These are phyloP conservation scores for Aotearoamyces nothofagi DNA, from an alignment of 2,329 filamentous ascomycete species.

Conservation along the genomic window DNA sequence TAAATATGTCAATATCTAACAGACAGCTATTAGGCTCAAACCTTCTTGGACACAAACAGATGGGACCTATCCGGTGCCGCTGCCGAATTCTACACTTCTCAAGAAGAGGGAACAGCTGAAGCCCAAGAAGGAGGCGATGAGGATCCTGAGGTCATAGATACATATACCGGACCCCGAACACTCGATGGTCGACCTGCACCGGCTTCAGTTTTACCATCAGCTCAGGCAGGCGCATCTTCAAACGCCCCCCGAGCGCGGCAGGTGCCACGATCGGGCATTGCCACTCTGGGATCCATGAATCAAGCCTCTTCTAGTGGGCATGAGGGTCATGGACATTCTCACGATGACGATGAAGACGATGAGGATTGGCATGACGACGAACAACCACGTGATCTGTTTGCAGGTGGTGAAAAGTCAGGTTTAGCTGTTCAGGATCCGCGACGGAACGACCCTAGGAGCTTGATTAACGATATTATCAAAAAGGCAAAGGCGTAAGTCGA, in stretches of 20 bases:
- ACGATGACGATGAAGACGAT: conserved; percentile 46
- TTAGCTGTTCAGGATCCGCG: conserved; percentile 51
- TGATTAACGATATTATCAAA: conserved; percentile 48
- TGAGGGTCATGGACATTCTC: conserved; percentile 33
- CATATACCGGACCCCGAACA: conserved; percentile 46
- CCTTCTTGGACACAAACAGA: conserved; percentile 36
- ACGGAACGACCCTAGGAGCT: conserved; percentile 32
- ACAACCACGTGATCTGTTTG: conserved; percentile 56
- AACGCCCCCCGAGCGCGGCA: conserved; percentile 9
- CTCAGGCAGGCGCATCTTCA: conserved; percentile 11
- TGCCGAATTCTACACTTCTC: conserved; percentile 43
- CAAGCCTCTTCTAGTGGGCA: conserved; percentile 21
- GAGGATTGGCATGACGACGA: conserved; percentile 38
- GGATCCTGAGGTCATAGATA: conserved; percentile 18
- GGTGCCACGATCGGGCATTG: conserved; percentile 29
- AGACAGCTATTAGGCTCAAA: neutral
- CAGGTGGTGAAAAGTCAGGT: conserved; percentile 73
- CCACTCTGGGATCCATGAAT: conserved; percentile 39
- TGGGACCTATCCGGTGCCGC: conserved; percentile 54
- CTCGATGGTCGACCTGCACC: conserved; percentile 46
- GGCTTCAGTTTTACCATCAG: conserved; percentile 20
- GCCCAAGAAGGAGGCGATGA: conserved; percentile 28
- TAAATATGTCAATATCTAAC: too few species aligned
- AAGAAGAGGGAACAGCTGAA: conserved; percentile 32
- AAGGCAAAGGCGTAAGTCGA: conserved; percentile 41